Evolutionary conservation across 805 yeast genomes (phyloP).

Genomic region (Lipomyces chichibuensis): DNA sequence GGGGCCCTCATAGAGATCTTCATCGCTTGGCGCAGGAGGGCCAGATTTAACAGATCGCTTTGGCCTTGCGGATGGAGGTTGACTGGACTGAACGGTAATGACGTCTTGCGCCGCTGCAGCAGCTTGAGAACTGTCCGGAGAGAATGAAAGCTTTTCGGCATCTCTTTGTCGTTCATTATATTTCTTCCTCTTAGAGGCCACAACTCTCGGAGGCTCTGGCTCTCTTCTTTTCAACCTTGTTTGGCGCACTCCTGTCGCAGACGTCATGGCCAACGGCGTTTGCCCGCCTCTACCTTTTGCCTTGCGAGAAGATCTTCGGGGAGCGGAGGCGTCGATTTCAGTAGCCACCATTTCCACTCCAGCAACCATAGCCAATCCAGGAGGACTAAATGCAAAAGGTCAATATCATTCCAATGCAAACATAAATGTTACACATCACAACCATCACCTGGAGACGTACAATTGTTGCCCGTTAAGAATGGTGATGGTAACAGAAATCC

Average conservation of each 20-base stretch:
- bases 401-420: neutral
- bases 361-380: neutral
- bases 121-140: neutral
- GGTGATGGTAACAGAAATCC: neutral
- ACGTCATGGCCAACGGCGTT: neutral
- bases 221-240: neutral
- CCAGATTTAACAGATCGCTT: neutral
- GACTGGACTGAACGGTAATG: neutral
- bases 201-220: neutral
- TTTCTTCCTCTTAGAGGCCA: neutral
- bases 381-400: neutral
- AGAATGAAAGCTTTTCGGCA: constrained; percentile 8
- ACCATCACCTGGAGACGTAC: neutral
- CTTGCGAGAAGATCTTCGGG: neutral
- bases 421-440: neutral
- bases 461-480: neutral
- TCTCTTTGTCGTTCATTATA: constrained; percentile 11
- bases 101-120: neutral
- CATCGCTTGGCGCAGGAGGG: constrained; percentile 1
- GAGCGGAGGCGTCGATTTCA: neutral
- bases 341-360: neutral
- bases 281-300: neutral
- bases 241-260: neutral
- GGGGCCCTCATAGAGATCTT: neutral
- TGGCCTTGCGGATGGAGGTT: neutral